Evolutionary conservation across 1,284 basidiomycete species (phyloP).

Genomic region (Fomitopsis betulina): DNA sequence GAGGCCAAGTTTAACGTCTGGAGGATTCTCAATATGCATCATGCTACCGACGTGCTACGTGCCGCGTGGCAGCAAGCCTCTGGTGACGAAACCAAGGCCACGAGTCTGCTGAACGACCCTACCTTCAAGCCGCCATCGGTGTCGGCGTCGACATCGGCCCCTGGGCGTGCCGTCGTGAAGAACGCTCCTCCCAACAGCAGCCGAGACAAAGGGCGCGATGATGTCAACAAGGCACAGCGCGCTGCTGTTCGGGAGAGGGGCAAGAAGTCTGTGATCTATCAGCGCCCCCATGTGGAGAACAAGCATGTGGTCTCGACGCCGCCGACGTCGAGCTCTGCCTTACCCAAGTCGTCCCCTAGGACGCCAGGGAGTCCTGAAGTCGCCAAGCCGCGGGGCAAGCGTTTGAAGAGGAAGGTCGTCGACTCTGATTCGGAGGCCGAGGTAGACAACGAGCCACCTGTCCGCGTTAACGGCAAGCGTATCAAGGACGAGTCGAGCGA

Average conservation of each 20-base stretch:
- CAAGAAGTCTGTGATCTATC: constrained; percentile 74
- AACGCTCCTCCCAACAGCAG: constrained; percentile 41
- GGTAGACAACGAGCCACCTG: constrained; percentile 32
- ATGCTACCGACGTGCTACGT: constrained; percentile 45
- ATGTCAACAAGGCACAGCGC: constrained; percentile 59
- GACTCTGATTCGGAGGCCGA: constrained; percentile 65
- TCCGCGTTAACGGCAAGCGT: constrained; percentile 12
- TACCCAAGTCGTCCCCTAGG: constrained; percentile 32
- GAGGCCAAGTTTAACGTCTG: constrained; percentile 47
- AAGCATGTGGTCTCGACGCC: constrained; percentile 17
- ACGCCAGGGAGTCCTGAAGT: constrained; percentile 39
- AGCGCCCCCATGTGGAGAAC: constrained; percentile 44
- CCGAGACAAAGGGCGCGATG: constrained; percentile 64
- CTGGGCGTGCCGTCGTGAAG: constrained; percentile 20
- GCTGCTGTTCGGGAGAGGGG: constrained; percentile 64
- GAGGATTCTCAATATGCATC: constrained; percentile 39
- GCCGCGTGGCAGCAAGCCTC: constrained; percentile 61
- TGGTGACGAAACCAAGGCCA: constrained; percentile 57
- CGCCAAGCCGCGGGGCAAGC: constrained; percentile 40
- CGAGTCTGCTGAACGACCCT: constrained; percentile 50
- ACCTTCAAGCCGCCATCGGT: constrained; percentile 42
- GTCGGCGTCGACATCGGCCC: constrained; percentile 12
- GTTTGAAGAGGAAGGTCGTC: constrained; percentile 52
- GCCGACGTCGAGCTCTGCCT: constrained; percentile 10
- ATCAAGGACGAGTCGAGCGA: constrained; percentile 24